phyloP scores from a whole-genome alignment of 257 asterid species.

The Ophiorrhiza pumila region DNA sequence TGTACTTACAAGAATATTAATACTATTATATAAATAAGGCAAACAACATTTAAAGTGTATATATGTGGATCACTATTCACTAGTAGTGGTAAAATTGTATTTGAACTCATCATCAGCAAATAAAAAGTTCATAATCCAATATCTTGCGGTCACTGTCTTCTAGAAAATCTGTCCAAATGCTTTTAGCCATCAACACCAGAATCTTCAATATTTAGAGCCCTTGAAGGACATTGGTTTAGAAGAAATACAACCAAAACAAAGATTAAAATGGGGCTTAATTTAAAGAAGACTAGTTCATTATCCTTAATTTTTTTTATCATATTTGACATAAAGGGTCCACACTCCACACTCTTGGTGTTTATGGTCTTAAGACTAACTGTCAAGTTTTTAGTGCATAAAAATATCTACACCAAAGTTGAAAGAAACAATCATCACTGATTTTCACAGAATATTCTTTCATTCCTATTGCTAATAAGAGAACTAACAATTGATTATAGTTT shows the following conservation, averaged over 20 bases:
- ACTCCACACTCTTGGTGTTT: background rate
- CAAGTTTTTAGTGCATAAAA: background rate
- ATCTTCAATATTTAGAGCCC: background rate
- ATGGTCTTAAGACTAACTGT: background rate
- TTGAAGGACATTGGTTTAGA: background rate
- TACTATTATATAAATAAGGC: background rate
- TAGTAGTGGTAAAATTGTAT: background rate
- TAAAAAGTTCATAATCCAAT: background rate
- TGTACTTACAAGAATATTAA: too few relatives aligned
- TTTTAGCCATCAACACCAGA: slow-evolving; percentile 8
- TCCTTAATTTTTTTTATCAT: background rate
- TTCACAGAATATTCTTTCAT: background rate
- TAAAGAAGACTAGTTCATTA: background rate
- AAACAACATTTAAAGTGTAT: background rate
- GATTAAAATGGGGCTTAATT: background rate
- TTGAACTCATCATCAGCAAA: slow-evolving; percentile 5
- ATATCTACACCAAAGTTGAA: background rate
- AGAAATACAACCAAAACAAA: too few relatives aligned
- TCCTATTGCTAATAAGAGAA: background rate
- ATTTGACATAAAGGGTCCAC: too few relatives aligned
- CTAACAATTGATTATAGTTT: background rate
- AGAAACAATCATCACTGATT: background rate
- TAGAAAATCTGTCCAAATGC: slow-evolving; percentile 1
- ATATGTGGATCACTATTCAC: background rate
- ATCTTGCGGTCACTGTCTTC: slow-evolving; percentile 11